Evolutionary conservation across 2,329 filamentous ascomycete species (phyloP).

Genomic region (Hypomyces perniciosus): DNA sequence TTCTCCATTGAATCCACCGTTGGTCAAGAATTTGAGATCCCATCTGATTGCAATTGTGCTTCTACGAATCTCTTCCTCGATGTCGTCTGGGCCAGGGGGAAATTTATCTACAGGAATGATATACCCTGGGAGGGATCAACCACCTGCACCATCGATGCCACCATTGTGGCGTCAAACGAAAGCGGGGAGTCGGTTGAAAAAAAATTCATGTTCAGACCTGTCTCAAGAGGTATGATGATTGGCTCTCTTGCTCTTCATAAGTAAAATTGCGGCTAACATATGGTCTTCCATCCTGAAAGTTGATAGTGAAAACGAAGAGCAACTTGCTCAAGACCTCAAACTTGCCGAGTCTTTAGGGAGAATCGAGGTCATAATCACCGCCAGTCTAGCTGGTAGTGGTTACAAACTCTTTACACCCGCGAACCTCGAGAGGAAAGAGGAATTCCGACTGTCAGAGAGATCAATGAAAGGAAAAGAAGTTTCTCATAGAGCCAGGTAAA

Average conservation of each 20-base stretch:
- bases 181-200: not conserved
- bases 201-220: slow-evolving; percentile 15
- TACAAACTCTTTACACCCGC: not conserved
- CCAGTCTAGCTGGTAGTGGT: fast-evolving
- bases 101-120: not conserved
- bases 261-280: not conserved
- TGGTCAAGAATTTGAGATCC: not conserved
- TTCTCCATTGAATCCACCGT: slow-evolving; percentile 14
- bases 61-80: slow-evolving; percentile 7
- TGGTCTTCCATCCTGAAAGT: slow-evolving; percentile 3
- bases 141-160: not conserved
- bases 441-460: slow-evolving; percentile 17
- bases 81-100: not conserved
- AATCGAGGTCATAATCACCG: slow-evolving; percentile 10
- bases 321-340: not conserved
- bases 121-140: not conserved
- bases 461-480: slow-evolving; percentile 22
- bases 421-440: not conserved
- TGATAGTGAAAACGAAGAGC: slow-evolving; percentile 4
- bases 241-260: not conserved
- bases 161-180: not conserved
- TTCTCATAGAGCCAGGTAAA: slow-evolving; percentile 19
- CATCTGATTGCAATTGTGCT: fast-evolving
- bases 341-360: slow-evolving; percentile 13
- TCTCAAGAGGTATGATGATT: slow-evolving; percentile 11